Conservation (phyloP, 805 yeast species). For the Cyberlindnera sargentensis region DNA sequence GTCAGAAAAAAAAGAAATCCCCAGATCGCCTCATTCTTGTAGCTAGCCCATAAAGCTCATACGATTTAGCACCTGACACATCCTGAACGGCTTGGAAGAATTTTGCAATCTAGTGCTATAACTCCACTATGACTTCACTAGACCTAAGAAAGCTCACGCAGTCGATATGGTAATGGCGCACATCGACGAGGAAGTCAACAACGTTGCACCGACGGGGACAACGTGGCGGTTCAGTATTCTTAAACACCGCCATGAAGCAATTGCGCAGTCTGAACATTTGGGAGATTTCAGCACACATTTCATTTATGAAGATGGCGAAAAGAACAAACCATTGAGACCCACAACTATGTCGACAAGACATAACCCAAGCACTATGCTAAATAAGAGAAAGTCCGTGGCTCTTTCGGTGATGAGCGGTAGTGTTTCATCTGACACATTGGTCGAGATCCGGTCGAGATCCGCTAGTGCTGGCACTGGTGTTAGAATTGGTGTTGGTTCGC, state of each 20-base stretch:
- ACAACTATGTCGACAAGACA: too few species aligned
- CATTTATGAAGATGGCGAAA: not conserved
- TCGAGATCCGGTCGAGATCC: not conserved
- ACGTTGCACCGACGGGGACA: slow-evolving; percentile 8
- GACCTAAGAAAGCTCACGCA: too few species aligned
- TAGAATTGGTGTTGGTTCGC: too few species aligned
- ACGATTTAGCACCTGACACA: too few species aligned
- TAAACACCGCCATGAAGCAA: slow-evolving; percentile 9
- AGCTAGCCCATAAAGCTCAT: too few species aligned
- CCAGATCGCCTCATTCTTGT: not conserved
- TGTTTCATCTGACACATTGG: not conserved
- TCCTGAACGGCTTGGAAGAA: too few species aligned
- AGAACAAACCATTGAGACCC: not conserved
- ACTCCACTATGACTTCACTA: too few species aligned
- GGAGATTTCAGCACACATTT: not conserved
- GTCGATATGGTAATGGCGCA: not conserved
- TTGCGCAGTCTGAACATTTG: not conserved
- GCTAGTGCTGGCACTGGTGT: not conserved
- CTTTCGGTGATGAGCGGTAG: not conserved
- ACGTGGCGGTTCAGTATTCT: slow-evolving; percentile 20
- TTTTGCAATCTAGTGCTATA: too few species aligned
- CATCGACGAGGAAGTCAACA: slow-evolving; percentile 1
- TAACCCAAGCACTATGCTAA: not conserved
- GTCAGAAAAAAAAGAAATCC: not conserved
- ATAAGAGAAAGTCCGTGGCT: not conserved